Conservation (phyloP, 75 land plant species). For the Selaginella moellendorffii region DNA sequence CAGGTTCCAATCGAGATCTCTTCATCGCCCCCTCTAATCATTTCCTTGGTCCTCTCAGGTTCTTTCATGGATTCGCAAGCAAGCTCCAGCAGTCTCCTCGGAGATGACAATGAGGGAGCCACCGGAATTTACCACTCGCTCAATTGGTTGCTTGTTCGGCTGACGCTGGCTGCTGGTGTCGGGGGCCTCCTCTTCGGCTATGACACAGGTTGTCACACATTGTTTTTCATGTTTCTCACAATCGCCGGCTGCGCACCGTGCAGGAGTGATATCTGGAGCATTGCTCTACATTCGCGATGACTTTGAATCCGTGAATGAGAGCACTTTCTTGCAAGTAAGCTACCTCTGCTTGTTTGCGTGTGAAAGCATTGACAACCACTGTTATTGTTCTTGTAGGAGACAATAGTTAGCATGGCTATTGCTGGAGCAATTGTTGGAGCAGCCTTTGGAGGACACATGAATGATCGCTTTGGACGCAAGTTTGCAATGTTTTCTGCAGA, state of each 20-base stretch:
- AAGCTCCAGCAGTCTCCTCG: neutral
- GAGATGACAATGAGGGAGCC: neutral
- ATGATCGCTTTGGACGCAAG: conserved; percentile 65
- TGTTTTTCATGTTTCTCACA: neutral
- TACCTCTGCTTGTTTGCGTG: too few species aligned
- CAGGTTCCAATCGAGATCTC: too few species aligned
- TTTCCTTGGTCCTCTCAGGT: too few species aligned
- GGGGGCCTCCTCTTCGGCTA: conserved; percentile 29
- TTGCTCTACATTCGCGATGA: conserved; percentile 63
- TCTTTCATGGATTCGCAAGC: too few species aligned
- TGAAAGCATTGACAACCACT: too few species aligned
- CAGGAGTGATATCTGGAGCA: conserved; percentile 40
- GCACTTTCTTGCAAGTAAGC: conserved; percentile 47
- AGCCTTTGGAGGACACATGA: conserved; percentile 61
- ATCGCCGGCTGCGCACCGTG: neutral
- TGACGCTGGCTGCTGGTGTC: conserved; percentile 18
- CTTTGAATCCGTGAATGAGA: conserved; percentile 35
- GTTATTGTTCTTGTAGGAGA: conserved; percentile 47
- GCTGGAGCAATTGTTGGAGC: conserved; percentile 84
- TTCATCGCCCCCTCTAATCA: too few species aligned
- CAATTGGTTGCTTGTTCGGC: conserved; percentile 1
- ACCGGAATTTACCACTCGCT: neutral
- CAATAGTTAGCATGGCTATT: conserved; percentile 91
- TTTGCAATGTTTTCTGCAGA: conserved; percentile 59
- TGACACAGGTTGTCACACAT: conserved; percentile 27